Percentiles rank a stretch among this genome's conserved stretches.
Conservation (phyloP, 345 rosid genomes). For the Brassica carinata region DNA sequence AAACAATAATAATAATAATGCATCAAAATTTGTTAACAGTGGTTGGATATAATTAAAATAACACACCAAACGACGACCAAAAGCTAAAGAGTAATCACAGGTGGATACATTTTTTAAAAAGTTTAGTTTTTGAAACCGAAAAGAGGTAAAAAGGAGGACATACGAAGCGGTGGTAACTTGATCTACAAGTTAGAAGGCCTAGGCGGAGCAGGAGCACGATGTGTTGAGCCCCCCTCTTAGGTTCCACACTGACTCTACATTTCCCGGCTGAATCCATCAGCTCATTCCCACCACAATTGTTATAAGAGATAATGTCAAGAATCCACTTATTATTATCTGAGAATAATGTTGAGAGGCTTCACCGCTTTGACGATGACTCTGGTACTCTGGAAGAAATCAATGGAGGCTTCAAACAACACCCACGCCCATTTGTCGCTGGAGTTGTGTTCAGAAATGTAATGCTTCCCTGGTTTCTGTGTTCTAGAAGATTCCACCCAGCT, state of each 20-base stretch:
- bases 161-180: slow-evolving; percentile 7
- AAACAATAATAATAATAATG: neutral
- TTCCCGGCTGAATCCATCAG: slow-evolving; percentile 94
- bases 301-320: neutral
- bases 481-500: slow-evolving; percentile 87
- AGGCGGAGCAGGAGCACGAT: slow-evolving; percentile 81
- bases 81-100: too few relatives aligned
- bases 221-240: slow-evolving; percentile 91
- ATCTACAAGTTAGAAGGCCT: slow-evolving; percentile 69
- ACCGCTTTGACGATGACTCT: slow-evolving; percentile 94
- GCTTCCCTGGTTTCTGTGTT: slow-evolving; percentile 61
- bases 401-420: slow-evolving; percentile 68
- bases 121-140: slow-evolving; percentile 4
- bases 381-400: slow-evolving; percentile 49
- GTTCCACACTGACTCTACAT: slow-evolving; percentile 85
- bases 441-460: slow-evolving; percentile 61
- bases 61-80: too few relatives aligned
- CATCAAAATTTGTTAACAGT: neutral
- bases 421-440: slow-evolving; percentile 33
- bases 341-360: slow-evolving; percentile 14
- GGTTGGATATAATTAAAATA: neutral
- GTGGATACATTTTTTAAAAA: neutral
- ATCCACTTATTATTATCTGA: neutral
- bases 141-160: neutral
- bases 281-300: slow-evolving; percentile 18